Conservation (phyloP, 805 yeast species). For the Isabelozyma rhagii region DNA sequence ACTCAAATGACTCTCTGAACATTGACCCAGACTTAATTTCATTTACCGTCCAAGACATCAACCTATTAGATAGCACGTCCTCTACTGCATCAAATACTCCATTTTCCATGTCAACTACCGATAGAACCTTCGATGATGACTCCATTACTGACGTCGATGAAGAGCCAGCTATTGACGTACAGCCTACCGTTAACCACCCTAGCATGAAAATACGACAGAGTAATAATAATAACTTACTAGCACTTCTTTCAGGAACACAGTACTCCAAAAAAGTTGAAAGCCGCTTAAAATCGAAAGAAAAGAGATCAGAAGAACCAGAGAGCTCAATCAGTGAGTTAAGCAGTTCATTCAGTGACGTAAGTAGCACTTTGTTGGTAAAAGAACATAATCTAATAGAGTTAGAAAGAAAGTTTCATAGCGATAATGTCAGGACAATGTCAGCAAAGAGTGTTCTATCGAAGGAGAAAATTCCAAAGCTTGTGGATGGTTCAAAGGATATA, state of each 20-base stretch:
- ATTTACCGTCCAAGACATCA: background rate
- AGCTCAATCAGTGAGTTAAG: background rate
- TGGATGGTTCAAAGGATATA: background rate
- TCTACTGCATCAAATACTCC: background rate
- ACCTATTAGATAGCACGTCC: background rate
- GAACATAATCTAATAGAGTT: constrained; percentile 19
- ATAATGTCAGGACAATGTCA: constrained; percentile 12
- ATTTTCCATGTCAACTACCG: background rate
- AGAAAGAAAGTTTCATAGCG: constrained; percentile 17
- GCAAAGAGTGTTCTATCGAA: constrained; percentile 16
- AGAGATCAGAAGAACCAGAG: background rate
- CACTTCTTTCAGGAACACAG: constrained; percentile 15
- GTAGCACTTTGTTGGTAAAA: constrained; percentile 2
- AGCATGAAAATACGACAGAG: background rate
- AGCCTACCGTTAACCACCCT: too few species aligned
- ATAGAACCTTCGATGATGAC: background rate
- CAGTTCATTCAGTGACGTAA: constrained; percentile 4
- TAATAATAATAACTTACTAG: constrained; percentile 7
- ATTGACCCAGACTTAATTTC: background rate
- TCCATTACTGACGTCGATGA: background rate
- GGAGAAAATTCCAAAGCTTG: background rate
- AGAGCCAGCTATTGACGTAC: background rate
- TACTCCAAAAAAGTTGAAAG: constrained; percentile 1
- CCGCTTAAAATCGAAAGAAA: background rate
- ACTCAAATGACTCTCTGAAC: background rate